Percentiles rank a stretch among this genome's conserved stretches.
These are phyloP conservation scores for Fistulinella prunicolor DNA, from an alignment of 768 basidiomycete species.

Conservation along the genomic window DNA sequence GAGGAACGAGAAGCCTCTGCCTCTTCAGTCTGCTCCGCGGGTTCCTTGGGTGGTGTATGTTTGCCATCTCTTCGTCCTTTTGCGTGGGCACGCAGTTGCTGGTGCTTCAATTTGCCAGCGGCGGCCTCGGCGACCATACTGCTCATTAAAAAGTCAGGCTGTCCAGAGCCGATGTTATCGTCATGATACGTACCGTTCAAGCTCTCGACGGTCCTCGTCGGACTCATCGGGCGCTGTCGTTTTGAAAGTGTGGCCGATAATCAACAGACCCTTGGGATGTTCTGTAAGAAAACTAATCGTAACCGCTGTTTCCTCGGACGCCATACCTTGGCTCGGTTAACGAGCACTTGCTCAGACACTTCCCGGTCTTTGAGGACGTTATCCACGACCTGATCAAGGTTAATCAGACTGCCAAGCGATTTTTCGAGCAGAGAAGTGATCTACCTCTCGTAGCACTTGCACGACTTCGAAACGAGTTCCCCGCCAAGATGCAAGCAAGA, in stretches of 20 bases:
- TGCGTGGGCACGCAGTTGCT: conserved; percentile 30
- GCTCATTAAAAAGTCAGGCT: conserved; percentile 4
- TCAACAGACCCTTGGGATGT: conserved; percentile 65
- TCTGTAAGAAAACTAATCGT: background rate
- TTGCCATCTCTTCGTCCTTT: conserved; percentile 35
- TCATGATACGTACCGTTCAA: conserved; percentile 67
- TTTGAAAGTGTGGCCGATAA: conserved; percentile 91
- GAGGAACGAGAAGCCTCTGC: conserved; percentile 11
- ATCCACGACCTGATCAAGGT: conserved; percentile 59
- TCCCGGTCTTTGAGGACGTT: conserved; percentile 80
- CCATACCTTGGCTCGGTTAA: conserved; percentile 81
- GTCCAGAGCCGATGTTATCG: background rate
- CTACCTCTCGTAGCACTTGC: conserved; percentile 77
- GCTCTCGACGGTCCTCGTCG: conserved; percentile 89
- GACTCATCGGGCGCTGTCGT: conserved; percentile 80
- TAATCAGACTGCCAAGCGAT: background rate
- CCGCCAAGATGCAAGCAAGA: conserved; percentile 96
- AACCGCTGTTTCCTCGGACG: background rate
- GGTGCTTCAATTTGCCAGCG: conserved; percentile 62
- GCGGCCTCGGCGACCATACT: conserved; percentile 90
- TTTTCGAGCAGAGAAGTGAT: conserved; percentile 6
- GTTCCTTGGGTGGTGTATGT: conserved; percentile 36
- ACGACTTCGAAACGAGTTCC: conserved; percentile 94
- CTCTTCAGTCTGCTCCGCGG: conserved; percentile 26
- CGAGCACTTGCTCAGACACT: conserved; percentile 63